A percentile compares a stretch with the other conserved stretches of the same genome.
These are phyloP conservation scores for Paecilomyces variotii DNA, from an alignment of 2,329 filamentous ascomycete genomes.

Conservation along the genomic window DNA sequence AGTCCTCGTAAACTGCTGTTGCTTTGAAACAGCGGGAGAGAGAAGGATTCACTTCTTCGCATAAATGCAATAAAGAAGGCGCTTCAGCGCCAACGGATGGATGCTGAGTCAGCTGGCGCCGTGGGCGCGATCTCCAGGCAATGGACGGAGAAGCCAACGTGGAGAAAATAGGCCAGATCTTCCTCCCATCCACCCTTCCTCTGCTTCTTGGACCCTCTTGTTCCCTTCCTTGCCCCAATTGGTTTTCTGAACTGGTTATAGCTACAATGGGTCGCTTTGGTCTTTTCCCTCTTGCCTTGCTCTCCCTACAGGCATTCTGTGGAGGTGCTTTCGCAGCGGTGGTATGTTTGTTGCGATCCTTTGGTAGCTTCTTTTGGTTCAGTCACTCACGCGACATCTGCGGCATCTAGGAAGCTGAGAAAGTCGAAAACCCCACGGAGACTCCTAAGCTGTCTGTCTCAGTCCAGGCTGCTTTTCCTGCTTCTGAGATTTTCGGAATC, in stretches of 20 bases:
- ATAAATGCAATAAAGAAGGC: neutral
- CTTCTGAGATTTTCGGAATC: slow-evolving; percentile 78
- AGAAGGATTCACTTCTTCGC: neutral
- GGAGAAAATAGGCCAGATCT: slow-evolving; percentile 12
- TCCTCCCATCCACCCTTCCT: slow-evolving; percentile 7
- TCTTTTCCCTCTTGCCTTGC: slow-evolving; percentile 61
- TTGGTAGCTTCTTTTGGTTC: slow-evolving; percentile 12
- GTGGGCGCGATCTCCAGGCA: slow-evolving; percentile 4
- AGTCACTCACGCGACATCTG: slow-evolving; percentile 11
- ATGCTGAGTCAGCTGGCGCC: slow-evolving; percentile 12
- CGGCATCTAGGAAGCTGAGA: slow-evolving; percentile 47
- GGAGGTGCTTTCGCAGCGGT: slow-evolving; percentile 56
- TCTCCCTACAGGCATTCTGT: slow-evolving; percentile 61
- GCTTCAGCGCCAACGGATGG: neutral
- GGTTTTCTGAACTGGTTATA: slow-evolving; percentile 5
- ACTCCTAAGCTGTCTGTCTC: slow-evolving; percentile 51
- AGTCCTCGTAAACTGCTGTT: neutral
- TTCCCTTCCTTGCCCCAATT: slow-evolving; percentile 3
- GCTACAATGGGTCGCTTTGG: slow-evolving; percentile 64
- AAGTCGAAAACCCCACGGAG: slow-evolving; percentile 56
- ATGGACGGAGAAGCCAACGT: slow-evolving; percentile 14
- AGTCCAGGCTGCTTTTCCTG: slow-evolving; percentile 52
- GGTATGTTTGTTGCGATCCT: slow-evolving; percentile 39
- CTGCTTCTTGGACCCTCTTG: slow-evolving; percentile 7
- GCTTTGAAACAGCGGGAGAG: neutral